These are phyloP conservation scores for Dothideomycetes sp. DNA, from an alignment of 2,329 filamentous ascomycete genomes.

Conservation along the genomic window DNA sequence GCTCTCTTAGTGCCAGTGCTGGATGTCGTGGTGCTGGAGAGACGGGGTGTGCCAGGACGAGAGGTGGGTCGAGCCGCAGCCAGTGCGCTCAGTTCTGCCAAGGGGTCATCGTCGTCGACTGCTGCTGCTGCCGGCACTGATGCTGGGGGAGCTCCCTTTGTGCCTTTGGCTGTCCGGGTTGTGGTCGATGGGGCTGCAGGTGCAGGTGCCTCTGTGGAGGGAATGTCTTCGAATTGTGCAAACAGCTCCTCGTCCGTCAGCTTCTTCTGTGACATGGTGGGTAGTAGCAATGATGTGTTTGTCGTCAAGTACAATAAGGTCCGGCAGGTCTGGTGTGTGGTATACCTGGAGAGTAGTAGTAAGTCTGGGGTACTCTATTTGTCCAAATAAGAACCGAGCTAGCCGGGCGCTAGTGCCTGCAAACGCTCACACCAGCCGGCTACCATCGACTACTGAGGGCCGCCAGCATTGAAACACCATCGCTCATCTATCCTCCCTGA, in stretches of 20 bases:
- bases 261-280: conserved; percentile 18
- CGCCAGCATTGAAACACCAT: no score
- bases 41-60: conserved; percentile 73
- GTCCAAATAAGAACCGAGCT: not conserved
- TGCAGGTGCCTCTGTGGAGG: conserved; percentile 37
- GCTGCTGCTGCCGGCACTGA: conserved; percentile 8
- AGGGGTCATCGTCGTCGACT: conserved; percentile 54
- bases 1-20: conserved; percentile 23
- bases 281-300: not conserved
- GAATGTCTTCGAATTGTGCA: conserved; percentile 33
- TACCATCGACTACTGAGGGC: no score
- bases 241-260: conserved; percentile 32
- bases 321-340: no score
- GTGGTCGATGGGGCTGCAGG: conserved; percentile 25
- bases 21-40: conserved; percentile 35
- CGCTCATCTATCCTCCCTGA: no score
- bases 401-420: no score
- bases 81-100: conserved; percentile 79
- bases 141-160: conserved; percentile 18
- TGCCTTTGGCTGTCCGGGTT: conserved; percentile 24
- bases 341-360: no score
- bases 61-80: conserved; percentile 57
- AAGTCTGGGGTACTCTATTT: no score
- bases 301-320: no score
- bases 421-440: no score